Conservation (phyloP, 1,284 basidiomycete genomes). For the Erythrobasidium hasegawianum region DNA sequence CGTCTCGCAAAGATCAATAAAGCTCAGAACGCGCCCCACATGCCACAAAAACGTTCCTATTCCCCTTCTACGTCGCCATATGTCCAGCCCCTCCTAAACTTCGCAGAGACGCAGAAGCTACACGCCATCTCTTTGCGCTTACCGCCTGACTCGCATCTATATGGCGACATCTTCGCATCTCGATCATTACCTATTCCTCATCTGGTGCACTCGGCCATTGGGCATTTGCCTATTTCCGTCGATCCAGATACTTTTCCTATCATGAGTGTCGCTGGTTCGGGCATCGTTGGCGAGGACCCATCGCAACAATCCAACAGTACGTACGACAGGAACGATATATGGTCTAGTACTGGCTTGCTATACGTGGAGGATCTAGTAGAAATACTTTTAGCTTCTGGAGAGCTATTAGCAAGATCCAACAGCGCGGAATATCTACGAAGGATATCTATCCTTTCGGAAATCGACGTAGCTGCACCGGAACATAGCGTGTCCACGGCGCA, state of each 20-base stretch:
- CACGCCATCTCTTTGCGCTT: conserved; percentile 42
- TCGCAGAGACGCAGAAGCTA: conserved; percentile 30
- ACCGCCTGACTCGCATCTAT: conserved; percentile 40
- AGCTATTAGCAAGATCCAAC: conserved; percentile 41
- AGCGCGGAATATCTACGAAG: conserved; percentile 38
- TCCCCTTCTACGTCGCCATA: neutral
- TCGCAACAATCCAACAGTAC: conserved; percentile 6
- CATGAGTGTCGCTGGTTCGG: conserved; percentile 28
- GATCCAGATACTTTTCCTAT: conserved; percentile 34
- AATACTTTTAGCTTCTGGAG: conserved; percentile 40
- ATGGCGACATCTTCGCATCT: conserved; percentile 42
- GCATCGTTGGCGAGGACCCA: neutral
- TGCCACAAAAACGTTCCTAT: neutral
- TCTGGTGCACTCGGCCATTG: conserved; percentile 42
- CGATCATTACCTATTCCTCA: conserved; percentile 41
- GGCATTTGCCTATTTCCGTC: conserved; percentile 40
- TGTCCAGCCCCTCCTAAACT: conserved; percentile 3
- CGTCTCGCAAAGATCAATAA: too few relatives aligned
- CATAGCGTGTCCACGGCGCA: neutral
- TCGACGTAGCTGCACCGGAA: conserved; percentile 39
- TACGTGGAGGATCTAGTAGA: conserved; percentile 40
- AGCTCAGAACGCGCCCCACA: too few relatives aligned
- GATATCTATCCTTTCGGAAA: conserved; percentile 41
- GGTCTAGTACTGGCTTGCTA: conserved; percentile 35
- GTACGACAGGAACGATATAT: neutral